Conservation (phyloP, 2,329 filamentous ascomycete species). For the Colletotrichum costaricense region DNA sequence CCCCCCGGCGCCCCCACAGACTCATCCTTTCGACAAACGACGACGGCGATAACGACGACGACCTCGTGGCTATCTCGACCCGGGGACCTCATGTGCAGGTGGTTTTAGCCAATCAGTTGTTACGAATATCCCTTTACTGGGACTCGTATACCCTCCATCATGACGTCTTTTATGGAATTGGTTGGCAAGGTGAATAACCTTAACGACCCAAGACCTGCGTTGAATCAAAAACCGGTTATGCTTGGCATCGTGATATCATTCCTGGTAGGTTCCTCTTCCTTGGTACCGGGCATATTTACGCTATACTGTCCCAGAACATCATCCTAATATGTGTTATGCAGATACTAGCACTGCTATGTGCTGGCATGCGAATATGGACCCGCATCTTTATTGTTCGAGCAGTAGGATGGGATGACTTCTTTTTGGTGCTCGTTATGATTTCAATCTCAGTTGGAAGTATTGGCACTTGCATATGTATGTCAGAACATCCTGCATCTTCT, state of each 20-base stretch:
- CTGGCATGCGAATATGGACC: slow-evolving; percentile 23
- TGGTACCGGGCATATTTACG: background rate
- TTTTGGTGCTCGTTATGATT: slow-evolving; percentile 30
- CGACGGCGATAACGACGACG: background rate
- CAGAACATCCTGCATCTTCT: background rate
- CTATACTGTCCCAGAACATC: background rate
- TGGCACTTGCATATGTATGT: slow-evolving; percentile 7
- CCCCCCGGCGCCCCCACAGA: background rate
- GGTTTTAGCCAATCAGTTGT: background rate
- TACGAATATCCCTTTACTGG: background rate
- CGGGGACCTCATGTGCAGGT: slow-evolving; percentile 5
- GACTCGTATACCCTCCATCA: background rate
- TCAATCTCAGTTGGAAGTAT: slow-evolving; percentile 21
- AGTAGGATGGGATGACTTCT: slow-evolving; percentile 37
- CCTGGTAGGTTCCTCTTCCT: slow-evolving; percentile 7
- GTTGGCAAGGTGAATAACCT: slow-evolving; percentile 36
- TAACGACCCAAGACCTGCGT: slow-evolving; percentile 21
- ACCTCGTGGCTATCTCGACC: background rate
- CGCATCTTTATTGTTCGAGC: slow-evolving; percentile 27
- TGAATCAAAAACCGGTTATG: slow-evolving; percentile 31
- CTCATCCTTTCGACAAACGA: background rate
- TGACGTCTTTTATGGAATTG: slow-evolving; percentile 25
- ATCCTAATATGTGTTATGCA: background rate
- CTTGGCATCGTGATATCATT: slow-evolving; percentile 36
- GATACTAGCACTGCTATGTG: slow-evolving; percentile 30